Evolutionary conservation across 2,329 filamentous ascomycete genomes (phyloP).

Genomic region (Phaeoacremonium minimum): DNA sequence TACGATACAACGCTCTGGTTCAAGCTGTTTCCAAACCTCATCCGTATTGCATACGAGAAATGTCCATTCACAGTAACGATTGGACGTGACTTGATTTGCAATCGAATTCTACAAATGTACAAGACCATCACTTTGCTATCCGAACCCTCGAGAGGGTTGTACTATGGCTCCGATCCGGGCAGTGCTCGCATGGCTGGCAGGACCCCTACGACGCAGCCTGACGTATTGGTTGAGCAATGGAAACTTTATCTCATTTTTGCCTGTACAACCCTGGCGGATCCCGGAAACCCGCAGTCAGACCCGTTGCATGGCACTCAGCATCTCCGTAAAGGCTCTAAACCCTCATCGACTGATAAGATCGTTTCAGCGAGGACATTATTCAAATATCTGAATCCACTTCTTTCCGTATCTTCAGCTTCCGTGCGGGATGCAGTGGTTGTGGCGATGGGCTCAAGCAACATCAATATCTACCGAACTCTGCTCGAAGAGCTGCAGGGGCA

Average conservation of each 20-base stretch:
- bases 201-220: constrained; percentile 69
- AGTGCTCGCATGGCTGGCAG: constrained; percentile 47
- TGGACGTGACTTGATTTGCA: constrained; percentile 87
- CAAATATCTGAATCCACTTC: constrained; percentile 82
- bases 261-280: constrained; percentile 87
- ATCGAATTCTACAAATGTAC: constrained; percentile 90
- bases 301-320: constrained; percentile 63
- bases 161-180: constrained; percentile 57
- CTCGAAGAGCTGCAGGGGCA: constrained; percentile 87
- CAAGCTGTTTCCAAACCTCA: constrained; percentile 94
- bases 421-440: constrained; percentile 88
- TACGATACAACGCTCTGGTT: constrained; percentile 97
- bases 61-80: constrained; percentile 90
- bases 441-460: constrained; percentile 90
- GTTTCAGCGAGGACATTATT: constrained; percentile 87
- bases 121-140: constrained; percentile 75
- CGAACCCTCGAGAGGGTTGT: constrained; percentile 63
- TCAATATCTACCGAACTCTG: constrained; percentile 85
- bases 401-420: constrained; percentile 73
- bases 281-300: constrained; percentile 60
- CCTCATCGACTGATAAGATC: constrained; percentile 68
- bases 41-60: constrained; percentile 83
- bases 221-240: constrained; percentile 94
- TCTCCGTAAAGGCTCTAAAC: constrained; percentile 73
- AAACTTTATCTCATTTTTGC: constrained; percentile 96